phyloP scores from a whole-genome alignment of 768 basidiomycete genomes.

The Candolleomyces eurysporus region DNA sequence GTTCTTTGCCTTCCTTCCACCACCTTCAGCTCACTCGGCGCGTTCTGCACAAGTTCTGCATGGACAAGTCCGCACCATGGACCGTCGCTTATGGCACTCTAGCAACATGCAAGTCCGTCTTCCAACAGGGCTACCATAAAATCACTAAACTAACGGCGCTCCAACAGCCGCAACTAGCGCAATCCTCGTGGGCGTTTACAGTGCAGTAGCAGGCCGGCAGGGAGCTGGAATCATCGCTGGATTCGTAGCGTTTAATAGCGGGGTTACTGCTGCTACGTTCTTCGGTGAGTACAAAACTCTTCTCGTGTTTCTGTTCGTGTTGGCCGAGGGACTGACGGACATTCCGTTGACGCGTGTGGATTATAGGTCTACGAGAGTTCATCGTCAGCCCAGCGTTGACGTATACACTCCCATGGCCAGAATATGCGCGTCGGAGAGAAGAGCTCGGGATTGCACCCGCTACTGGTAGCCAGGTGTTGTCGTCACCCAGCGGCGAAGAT shows the following conservation, averaged over 20 bases:
- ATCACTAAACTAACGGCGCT: background rate
- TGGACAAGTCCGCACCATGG: constrained; percentile 31
- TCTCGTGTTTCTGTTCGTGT: too few species aligned
- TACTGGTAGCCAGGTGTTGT: too few species aligned
- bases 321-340: background rate
- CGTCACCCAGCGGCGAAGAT: background rate
- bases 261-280: constrained; percentile 69
- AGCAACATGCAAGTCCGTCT: constrained; percentile 81
- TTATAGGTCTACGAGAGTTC: constrained; percentile 72
- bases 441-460: constrained; percentile 18
- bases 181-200: constrained; percentile 41
- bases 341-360: constrained; percentile 3
- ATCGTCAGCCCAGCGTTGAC: constrained; percentile 63
- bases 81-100: constrained; percentile 58
- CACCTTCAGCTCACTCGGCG: background rate
- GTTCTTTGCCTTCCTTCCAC: background rate
- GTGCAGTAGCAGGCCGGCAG: constrained; percentile 46
- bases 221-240: constrained; percentile 47
- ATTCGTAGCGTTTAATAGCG: constrained; percentile 69
- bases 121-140: constrained; percentile 25
- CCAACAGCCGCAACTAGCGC: constrained; percentile 57
- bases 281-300: too few species aligned
- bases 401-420: constrained; percentile 39
- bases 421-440: constrained; percentile 44
- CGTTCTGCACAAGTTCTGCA: constrained; percentile 7